These are phyloP conservation scores for Lachancea cidri DNA, from an alignment of 805 yeast genomes.

Conservation along the genomic window DNA sequence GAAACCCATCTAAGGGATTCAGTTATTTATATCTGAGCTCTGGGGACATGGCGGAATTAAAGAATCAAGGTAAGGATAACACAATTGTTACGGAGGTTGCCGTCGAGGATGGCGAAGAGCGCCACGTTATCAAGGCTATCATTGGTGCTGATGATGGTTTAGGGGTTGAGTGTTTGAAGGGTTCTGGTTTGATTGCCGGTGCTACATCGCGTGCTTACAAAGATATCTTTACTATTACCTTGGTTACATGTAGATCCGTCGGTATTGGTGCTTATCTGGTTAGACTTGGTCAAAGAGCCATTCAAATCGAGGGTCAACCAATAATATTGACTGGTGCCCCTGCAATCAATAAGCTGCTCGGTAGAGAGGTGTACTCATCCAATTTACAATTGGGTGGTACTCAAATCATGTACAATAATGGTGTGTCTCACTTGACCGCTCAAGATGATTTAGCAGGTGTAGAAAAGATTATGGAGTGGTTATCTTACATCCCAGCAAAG, in stretches of 20 bases:
- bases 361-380: constrained; percentile 95
- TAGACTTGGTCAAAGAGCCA: constrained; percentile 97
- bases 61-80: constrained; percentile 53
- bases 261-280: constrained; percentile 99
- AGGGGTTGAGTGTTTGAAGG: constrained; percentile 97
- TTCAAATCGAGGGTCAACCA: constrained; percentile 98
- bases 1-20: constrained; percentile 80
- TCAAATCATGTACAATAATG: constrained; percentile 96
- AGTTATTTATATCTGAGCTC: constrained; percentile 76
- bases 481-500: constrained; percentile 88
- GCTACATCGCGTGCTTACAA: constrained; percentile 96
- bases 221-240: constrained; percentile 95
- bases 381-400: constrained; percentile 99
- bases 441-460: constrained; percentile 95
- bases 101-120: constrained; percentile 80
- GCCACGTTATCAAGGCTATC: constrained; percentile 76
- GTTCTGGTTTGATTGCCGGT: constrained; percentile 98
- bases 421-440: constrained; percentile 98
- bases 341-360: constrained; percentile 92
- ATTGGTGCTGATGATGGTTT: constrained; percentile 94
- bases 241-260: constrained; percentile 98
- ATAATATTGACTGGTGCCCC: constrained; percentile 99
- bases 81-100: constrained; percentile 68
- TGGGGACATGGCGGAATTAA: constrained; percentile 54
- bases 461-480: constrained; percentile 90